These are phyloP conservation scores for Rhytidiadelphus loreus DNA, from an alignment of 225 moss, liverwort and hornwort species.

Conservation along the genomic window DNA sequence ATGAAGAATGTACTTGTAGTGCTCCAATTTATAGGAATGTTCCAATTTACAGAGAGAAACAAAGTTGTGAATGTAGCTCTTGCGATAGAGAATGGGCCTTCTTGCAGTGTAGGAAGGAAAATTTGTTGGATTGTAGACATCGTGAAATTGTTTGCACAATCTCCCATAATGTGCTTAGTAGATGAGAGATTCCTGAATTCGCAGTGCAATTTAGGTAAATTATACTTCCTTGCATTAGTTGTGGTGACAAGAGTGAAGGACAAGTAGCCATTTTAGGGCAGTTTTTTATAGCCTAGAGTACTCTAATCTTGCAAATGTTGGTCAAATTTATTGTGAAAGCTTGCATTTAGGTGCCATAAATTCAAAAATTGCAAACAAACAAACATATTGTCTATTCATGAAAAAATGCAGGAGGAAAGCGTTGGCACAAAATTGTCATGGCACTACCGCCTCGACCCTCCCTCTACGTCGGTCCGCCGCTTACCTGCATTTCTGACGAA, in stretches of 20 bases:
- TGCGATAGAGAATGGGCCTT: not conserved
- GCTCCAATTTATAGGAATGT: too few species aligned
- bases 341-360: not conserved
- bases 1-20: too few species aligned
- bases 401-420: too few species aligned
- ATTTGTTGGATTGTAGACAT: not conserved
- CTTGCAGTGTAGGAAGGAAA: not conserved
- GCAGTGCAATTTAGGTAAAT: too few species aligned
- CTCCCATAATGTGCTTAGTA: not conserved
- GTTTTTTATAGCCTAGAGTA: accelerated
- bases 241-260: not conserved
- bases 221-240: too few species aligned
- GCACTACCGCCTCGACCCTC: too few species aligned
- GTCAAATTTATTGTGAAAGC: not conserved
- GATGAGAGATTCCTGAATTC: not conserved
- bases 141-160: too few species aligned
- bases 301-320: not conserved
- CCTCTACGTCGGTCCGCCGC: too few species aligned
- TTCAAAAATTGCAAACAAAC: accelerated
- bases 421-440: too few species aligned
- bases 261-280: not conserved
- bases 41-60: too few species aligned
- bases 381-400: too few species aligned
- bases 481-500: too few species aligned
- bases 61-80: not conserved